Evolutionary conservation across 2,329 filamentous ascomycete genomes (phyloP).

Genomic region (Diplocarpon rosae): DNA sequence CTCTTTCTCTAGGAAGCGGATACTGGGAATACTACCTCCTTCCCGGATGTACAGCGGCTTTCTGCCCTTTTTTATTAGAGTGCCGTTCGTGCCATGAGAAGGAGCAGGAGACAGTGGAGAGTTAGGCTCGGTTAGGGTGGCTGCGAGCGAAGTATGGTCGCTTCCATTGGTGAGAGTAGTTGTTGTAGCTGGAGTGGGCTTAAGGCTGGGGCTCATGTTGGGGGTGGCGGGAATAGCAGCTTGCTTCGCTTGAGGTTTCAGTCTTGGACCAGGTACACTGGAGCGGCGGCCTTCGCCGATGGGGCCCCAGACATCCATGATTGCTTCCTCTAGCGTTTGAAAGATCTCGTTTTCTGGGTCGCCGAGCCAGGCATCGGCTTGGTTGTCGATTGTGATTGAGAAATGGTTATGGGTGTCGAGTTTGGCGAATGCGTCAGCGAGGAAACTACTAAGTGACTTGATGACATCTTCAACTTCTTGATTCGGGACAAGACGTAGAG

Average conservation of each 20-base stretch:
- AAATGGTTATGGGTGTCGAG: constrained; percentile 75
- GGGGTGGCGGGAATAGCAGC: constrained; percentile 4
- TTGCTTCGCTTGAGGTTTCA: constrained; percentile 15
- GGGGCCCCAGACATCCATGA: constrained; percentile 73
- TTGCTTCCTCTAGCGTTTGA: constrained; percentile 72
- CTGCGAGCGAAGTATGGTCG: constrained; percentile 25
- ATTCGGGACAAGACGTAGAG: constrained; percentile 83
- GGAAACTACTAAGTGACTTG: constrained; percentile 51
- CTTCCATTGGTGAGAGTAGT: constrained; percentile 38
- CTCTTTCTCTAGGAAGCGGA: constrained; percentile 88
- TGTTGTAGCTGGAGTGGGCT: constrained; percentile 37
- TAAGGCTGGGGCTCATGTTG: constrained; percentile 23
- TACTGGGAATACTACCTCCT: constrained; percentile 88
- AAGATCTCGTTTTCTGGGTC: constrained; percentile 88
- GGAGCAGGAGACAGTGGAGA: neutral
- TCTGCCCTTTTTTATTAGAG: constrained; percentile 22
- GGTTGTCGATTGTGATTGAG: constrained; percentile 76
- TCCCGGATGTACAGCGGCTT: constrained; percentile 89
- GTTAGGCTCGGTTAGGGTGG: constrained; percentile 20
- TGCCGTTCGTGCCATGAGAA: neutral
- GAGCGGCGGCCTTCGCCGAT: constrained; percentile 27
- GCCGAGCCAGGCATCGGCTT: constrained; percentile 92
- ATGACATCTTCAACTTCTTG: constrained; percentile 78
- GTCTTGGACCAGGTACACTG: constrained; percentile 31
- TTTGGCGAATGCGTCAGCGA: constrained; percentile 58